phyloP scores from a whole-genome alignment of 345 rosid species.

The Streptanthus diversifolius region DNA sequence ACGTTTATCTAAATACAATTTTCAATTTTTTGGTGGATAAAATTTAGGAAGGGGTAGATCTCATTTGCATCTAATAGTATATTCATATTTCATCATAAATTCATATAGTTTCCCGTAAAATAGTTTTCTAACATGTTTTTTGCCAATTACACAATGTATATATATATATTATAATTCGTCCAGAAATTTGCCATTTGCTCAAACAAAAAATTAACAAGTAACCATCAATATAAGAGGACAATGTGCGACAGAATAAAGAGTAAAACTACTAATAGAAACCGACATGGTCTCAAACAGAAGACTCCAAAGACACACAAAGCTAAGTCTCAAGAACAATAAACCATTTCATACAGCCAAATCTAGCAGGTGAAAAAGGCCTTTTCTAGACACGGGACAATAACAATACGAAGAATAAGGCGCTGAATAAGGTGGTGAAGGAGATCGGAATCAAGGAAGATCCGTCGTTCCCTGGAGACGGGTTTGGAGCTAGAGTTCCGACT shows the following conservation, averaged over 20 bases:
- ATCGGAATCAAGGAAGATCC: constrained; percentile 28
- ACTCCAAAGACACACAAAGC: not conserved
- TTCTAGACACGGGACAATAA: not conserved
- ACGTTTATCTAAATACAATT: no score
- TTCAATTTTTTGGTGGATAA: no score
- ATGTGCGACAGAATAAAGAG: not conserved
- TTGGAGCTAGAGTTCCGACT: constrained; percentile 14
- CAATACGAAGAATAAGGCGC: not conserved
- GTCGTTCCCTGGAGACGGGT: constrained; percentile 19
- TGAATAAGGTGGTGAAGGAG: constrained; percentile 8
- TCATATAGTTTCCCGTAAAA: not conserved
- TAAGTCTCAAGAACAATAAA: not conserved
- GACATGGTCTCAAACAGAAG: constrained; percentile 11
- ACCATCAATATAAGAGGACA: not conserved
- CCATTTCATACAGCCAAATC: constrained; percentile 20
- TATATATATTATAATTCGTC: not conserved
- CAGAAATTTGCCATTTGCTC: not conserved
- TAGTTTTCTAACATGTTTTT: no score
- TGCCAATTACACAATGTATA: not conserved
- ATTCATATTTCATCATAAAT: not conserved
- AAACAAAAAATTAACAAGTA: not conserved
- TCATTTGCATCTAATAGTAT: not conserved
- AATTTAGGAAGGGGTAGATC: not conserved
- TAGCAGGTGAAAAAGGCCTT: constrained; percentile 3
- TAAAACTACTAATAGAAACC: not conserved